A percentile compares a stretch with the other conserved stretches of the same genome.
Conservation (phyloP, 2,329 filamentous ascomycete genomes). For the Colletotrichum higginsianum region DNA sequence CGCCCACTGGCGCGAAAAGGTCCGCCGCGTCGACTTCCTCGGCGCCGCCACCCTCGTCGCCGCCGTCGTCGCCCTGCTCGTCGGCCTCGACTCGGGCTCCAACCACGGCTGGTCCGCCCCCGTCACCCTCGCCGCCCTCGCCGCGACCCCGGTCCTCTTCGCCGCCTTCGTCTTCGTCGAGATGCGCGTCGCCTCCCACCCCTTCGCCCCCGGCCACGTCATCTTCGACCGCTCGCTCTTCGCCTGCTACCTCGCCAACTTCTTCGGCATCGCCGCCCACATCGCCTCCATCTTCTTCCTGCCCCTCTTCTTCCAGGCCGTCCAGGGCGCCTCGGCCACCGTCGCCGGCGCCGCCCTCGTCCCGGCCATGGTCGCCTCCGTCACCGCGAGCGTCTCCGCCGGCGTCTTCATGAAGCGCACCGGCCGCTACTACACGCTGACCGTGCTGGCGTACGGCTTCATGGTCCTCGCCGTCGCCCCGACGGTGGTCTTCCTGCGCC, state of each 20-base stretch:
- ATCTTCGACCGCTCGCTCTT: slow-evolving; percentile 78
- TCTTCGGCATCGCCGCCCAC: slow-evolving; percentile 76
- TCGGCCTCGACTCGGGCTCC: slow-evolving; percentile 81
- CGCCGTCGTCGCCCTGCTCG: slow-evolving; percentile 76
- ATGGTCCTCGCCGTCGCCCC: slow-evolving; percentile 69
- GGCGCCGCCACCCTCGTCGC: slow-evolving; percentile 77
- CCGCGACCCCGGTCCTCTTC: slow-evolving; percentile 71
- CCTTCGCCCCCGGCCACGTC: slow-evolving; percentile 82
- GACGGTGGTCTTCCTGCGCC: slow-evolving; percentile 68
- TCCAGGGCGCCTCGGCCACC: slow-evolving; percentile 74
- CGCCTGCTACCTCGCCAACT: slow-evolving; percentile 79
- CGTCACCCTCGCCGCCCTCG: slow-evolving; percentile 71
- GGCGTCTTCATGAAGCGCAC: slow-evolving; percentile 79
- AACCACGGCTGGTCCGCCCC: slow-evolving; percentile 78
- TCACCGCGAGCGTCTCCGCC: slow-evolving; percentile 74
- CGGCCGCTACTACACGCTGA: slow-evolving; percentile 80
- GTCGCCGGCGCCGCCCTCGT: slow-evolving; percentile 76
- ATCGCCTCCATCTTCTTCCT: slow-evolving; percentile 77
- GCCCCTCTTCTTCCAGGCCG: slow-evolving; percentile 85
- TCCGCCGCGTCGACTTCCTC: slow-evolving; percentile 80
- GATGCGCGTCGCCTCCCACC: slow-evolving; percentile 75
- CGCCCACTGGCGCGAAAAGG: slow-evolving; percentile 75
- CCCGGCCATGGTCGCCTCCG: slow-evolving; percentile 74
- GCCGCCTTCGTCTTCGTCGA: slow-evolving; percentile 79
- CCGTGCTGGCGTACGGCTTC: slow-evolving; percentile 67